Evolutionary conservation across 139 green algal genomes (phyloP), one percentile per base, ranked within the genome.

Genomic region (Micractinium conductrix): DNA sequence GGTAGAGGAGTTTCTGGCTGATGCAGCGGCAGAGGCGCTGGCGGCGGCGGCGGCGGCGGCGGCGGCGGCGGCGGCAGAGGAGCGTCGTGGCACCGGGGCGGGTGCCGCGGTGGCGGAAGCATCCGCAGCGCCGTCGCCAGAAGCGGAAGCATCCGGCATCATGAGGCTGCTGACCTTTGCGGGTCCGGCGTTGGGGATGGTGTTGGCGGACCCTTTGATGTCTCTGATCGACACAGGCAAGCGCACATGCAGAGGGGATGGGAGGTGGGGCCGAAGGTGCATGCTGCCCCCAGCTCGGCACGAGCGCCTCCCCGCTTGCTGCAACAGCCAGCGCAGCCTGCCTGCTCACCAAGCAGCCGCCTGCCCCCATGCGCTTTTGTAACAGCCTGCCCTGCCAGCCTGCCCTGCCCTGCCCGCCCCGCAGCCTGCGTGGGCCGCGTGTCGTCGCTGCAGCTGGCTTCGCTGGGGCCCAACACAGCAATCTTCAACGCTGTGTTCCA

Each of bases 401-500:
- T n/a, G 62, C 37, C 9, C 62, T 28, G 14, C n/a, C 7, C 43
- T 40, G 40, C 33, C 74, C 43, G 19, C 21, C 16, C n/a, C 40
- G 58, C 76, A 70, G 93, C 85, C 2, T 94, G 90, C 72, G 88
- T 96, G 9, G 93, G 93, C 8, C 92, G 90, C 35, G 65, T 91
- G 30, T 91, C 88, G 2, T 85, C 86, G 9, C 2, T 90, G 1
- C 89, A 96, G 44, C 89, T 96, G 28, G 93, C 93, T 10, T 91
- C 93, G 6, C 84, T 96, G 14, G 92, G 90, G 10, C 93, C 93
- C 43, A 95, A 93, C 84, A 93, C 93, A 2, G 89, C 93, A 33
- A 82, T 96, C 58, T 96, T 96, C 81, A 96, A 93, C 79, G 84
- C 91, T n/a, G 74, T 92, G 17, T 95, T 95, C 86, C 86, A 93